Conservation (phyloP, 169 alveolate species). For the Plasmodium chabaudi region DNA sequence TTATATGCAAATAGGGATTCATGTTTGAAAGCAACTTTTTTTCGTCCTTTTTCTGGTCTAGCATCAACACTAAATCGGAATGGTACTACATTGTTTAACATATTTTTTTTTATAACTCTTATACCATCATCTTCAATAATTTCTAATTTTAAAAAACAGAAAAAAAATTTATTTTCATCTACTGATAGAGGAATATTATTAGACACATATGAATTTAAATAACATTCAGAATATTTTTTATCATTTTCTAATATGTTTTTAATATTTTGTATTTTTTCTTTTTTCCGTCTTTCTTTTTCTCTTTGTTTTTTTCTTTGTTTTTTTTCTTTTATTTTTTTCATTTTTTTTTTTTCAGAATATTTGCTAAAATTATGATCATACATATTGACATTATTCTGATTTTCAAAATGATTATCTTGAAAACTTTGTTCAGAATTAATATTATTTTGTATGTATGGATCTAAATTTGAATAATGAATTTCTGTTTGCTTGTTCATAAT, state of each 20-base stretch:
- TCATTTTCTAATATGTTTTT: constrained; percentile 17
- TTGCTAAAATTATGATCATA: not conserved
- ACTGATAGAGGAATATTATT: constrained; percentile 62
- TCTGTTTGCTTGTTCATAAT: no score
- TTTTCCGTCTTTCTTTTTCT: constrained; percentile 7
- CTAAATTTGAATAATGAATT: no score
- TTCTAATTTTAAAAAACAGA: constrained; percentile 45
- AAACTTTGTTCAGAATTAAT: no score
- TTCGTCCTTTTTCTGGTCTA: constrained; percentile 87
- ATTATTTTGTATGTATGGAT: no score
- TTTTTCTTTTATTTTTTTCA: constrained; percentile 7
- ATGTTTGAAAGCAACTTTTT: constrained; percentile 78
- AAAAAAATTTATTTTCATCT: constrained; percentile 73
- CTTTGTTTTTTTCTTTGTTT: constrained; percentile 21
- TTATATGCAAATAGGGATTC: constrained; percentile 25
- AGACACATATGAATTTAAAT: constrained; percentile 55
- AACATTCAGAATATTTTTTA: constrained; percentile 37
- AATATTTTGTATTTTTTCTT: constrained; percentile 32
- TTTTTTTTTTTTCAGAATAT: not conserved
- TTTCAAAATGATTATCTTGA: no score
- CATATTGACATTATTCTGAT: not conserved
- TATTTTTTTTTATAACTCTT: constrained; percentile 78
- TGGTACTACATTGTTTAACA: constrained; percentile 76
- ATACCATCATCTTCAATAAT: constrained; percentile 84
- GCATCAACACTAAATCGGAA: constrained; percentile 84